phyloP scores from a whole-genome alignment of 106 monocot species.

The Acorus calamus region DNA sequence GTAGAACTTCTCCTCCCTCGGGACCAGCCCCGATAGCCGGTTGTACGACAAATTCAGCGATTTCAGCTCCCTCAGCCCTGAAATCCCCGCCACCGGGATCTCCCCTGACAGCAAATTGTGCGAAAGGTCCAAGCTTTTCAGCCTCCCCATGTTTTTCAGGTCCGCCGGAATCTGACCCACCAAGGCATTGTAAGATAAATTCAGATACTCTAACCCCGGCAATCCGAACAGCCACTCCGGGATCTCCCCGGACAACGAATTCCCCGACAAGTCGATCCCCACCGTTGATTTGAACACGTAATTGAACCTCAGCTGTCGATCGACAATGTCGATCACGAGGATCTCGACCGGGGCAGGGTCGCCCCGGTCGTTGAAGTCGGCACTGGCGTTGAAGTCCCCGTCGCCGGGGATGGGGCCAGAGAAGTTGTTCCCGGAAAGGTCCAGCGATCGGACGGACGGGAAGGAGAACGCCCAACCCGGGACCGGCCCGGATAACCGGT shows the following conservation, averaged over 20 bases:
- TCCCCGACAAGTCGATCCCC: slow-evolving; percentile 54
- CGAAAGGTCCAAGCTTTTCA: slow-evolving; percentile 55
- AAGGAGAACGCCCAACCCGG: slow-evolving; percentile 94
- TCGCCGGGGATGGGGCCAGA: slow-evolving; percentile 57
- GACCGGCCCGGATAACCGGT: slow-evolving; percentile 48
- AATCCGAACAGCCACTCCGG: slow-evolving; percentile 52
- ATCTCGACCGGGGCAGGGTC: slow-evolving; percentile 12
- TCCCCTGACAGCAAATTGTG: slow-evolving; percentile 55
- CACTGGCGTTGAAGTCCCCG: slow-evolving; percentile 51
- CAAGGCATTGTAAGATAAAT: slow-evolving; percentile 58
- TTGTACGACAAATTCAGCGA: slow-evolving; percentile 68
- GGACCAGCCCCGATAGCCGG: slow-evolving; percentile 44
- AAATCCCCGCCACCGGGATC: slow-evolving; percentile 39
- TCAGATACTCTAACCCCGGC: slow-evolving; percentile 52
- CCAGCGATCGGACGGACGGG: slow-evolving; percentile 42
- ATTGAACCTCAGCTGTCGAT: slow-evolving; percentile 33
- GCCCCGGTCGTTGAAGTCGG: slow-evolving; percentile 28
- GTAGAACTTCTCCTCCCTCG: slow-evolving; percentile 10
- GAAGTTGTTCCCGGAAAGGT: slow-evolving; percentile 66
- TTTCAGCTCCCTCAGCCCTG: slow-evolving; percentile 29
- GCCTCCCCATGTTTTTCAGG: slow-evolving; percentile 34
- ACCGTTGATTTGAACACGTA: slow-evolving; percentile 44
- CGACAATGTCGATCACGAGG: slow-evolving; percentile 16
- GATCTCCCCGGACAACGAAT: slow-evolving; percentile 55
- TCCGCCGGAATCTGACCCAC: slow-evolving; percentile 42